Conservation (phyloP, 352 stramenopile species). For the Pythium apleroticum region DNA sequence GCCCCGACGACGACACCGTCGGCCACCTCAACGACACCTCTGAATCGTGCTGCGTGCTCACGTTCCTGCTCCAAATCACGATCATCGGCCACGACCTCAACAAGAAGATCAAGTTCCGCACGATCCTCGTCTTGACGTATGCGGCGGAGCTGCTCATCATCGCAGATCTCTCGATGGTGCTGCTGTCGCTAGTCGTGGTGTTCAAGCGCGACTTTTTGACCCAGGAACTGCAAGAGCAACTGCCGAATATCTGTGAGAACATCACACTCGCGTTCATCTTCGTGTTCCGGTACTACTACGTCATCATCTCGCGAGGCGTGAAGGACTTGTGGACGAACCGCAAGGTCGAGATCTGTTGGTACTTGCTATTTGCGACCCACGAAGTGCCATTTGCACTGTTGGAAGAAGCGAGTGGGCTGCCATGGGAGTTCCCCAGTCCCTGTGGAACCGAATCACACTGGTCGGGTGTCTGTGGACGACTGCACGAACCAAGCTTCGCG, state of each 20-base stretch:
- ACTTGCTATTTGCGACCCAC: slow-evolving; percentile 33
- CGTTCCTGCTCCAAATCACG: slow-evolving; percentile 36
- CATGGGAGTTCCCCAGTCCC: slow-evolving; percentile 16
- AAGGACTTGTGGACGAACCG: slow-evolving; percentile 12
- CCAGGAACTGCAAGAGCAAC: slow-evolving; percentile 20
- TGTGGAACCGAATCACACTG: slow-evolving; percentile 22
- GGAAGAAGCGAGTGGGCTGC: slow-evolving; percentile 12
- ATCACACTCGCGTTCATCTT: slow-evolving; percentile 33
- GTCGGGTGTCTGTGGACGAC: slow-evolving; percentile 13
- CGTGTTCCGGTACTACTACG: slow-evolving; percentile 42
- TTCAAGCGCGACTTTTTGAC: slow-evolving; percentile 17
- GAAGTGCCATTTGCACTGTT: slow-evolving; percentile 26
- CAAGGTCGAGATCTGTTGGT: slow-evolving; percentile 34
- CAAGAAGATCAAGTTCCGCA: slow-evolving; percentile 31
- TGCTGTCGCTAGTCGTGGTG: slow-evolving; percentile 19
- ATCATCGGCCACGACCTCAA: slow-evolving; percentile 37
- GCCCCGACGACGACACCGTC: slow-evolving; percentile 3
- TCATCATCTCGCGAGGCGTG: slow-evolving; percentile 19
- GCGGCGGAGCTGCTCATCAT: slow-evolving; percentile 26
- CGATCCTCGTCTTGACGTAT: slow-evolving; percentile 16
- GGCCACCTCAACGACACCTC: slow-evolving; percentile 14
- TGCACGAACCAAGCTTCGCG: slow-evolving; percentile 6
- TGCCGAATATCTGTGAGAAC: slow-evolving; percentile 28
- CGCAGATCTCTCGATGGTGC: slow-evolving; percentile 11
- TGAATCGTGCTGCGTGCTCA: slow-evolving; percentile 13